Base-by-base conservation (phyloP, 306 rosid genomes). In the Vigna mungo region DNA sequence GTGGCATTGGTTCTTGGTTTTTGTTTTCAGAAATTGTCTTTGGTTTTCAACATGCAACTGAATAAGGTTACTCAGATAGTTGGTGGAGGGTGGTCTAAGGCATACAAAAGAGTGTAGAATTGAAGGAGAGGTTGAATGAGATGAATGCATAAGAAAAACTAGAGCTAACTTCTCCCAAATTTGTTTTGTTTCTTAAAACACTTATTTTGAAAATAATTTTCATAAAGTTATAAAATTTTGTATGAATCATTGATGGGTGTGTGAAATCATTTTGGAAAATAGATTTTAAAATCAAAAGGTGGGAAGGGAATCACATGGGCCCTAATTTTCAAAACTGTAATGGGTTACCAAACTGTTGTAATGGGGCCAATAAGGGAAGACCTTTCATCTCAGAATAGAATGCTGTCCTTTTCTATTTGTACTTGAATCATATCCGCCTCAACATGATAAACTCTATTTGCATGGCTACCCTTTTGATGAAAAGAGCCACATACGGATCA, bases 321-420 rank as follows among this genome's bases (percentile, higher is more conserved):
- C 43, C 20, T 6, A 6, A 23, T 76, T 11, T 55, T 58, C 60
- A 41, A 70, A 80, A 47, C 71, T 46, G 51, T 55, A 46, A 52
- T 1, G 20, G 56, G 18, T 75, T 44, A 36, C 36, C 34, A 21
- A 77, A 44, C 5, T 53, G 20, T 34, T 32, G 43, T 60, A 14
- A 54, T 70, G 59, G 66, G 64, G n/a, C 59, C 46, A 47, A 41
- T 44, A 47, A 16, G 47, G 17, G 17, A 18, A 10, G 43, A 32
- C 44, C 34, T 21, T 47, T 32, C 10, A 14, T 43, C 1, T 62
- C 49, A 52, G 30, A 47, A 64, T 3, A 5, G 64, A 18, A 30
- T 27, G 18, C 4, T 4, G 23, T 9, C 21, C n/a, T 55, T 14
- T 53, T 21, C 23, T 13, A 27, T 62, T 17, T 9, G 41, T 27